These are phyloP conservation scores for Apostasia shenzhenica DNA, from an alignment of 106 monocot genomes.

Conservation along the genomic window DNA sequence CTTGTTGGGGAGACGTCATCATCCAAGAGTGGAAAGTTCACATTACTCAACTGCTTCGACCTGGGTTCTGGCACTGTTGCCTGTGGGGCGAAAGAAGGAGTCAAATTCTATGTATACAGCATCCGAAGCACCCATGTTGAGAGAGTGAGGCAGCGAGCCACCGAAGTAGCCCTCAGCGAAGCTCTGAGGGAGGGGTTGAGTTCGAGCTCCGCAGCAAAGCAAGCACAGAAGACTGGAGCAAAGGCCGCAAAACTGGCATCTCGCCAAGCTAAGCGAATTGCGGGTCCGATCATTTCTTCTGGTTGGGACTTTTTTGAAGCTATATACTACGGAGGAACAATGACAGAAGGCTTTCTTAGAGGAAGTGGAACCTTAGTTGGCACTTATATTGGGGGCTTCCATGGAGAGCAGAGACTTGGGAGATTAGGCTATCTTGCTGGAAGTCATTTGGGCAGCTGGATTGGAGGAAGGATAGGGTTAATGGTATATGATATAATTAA, in stretches of 20 bases:
- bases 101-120: constrained; percentile 86
- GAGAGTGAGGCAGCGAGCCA: constrained; percentile 42
- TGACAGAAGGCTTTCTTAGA: constrained; percentile 53
- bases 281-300: constrained; percentile 60
- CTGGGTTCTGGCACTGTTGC: constrained; percentile 76
- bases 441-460: constrained; percentile 72
- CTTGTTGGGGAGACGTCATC: constrained; percentile 70
- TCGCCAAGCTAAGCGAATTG: constrained; percentile 45
- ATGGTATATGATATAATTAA: constrained; percentile 66
- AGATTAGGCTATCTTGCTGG: constrained; percentile 47
- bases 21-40: constrained; percentile 87
- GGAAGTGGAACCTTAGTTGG: constrained; percentile 58
- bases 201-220: constrained; percentile 33
- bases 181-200: constrained; percentile 33
- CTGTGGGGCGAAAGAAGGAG: constrained; percentile 65
- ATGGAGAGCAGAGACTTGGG: constrained; percentile 53
- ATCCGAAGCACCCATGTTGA: constrained; percentile 67
- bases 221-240: constrained; percentile 38
- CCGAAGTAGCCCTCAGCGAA: constrained; percentile 35
- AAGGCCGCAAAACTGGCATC: constrained; percentile 56
- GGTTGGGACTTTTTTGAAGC: constrained; percentile 82
- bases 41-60: constrained; percentile 84
- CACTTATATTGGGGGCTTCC: constrained; percentile 43
- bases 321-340: constrained; percentile 48
- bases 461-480: constrained; percentile 64